Percentiles rank a stretch among this genome's conserved stretches.
Conservation (phyloP, 2,329 filamentous ascomycete genomes). For the Diaporthe vaccinii region DNA sequence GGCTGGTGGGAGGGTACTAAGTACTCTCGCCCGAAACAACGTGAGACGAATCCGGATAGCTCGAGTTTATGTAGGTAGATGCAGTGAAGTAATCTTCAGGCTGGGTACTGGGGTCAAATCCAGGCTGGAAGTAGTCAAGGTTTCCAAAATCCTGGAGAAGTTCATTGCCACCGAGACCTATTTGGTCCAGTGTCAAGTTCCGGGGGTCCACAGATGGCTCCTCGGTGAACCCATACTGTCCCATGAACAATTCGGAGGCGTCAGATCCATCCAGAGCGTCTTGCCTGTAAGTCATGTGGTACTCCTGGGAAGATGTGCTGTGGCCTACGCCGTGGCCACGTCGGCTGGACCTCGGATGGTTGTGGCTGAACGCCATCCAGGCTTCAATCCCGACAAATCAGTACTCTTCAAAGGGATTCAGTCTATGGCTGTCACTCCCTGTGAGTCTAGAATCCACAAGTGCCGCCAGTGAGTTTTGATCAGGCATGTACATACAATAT, state of each 20-base stretch:
- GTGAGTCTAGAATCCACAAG: slow-evolving; percentile 12
- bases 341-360: not conserved
- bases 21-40: not conserved
- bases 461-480: not conserved
- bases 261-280: not conserved
- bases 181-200: not conserved
- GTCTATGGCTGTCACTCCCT: not conserved
- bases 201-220: not conserved
- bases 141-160: not conserved
- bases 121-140: not conserved
- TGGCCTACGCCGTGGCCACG: not conserved
- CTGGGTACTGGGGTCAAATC: not conserved
- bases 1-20: slow-evolving; percentile 2
- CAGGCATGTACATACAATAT: slow-evolving; percentile 5
- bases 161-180: not conserved
- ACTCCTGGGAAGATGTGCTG: not conserved
- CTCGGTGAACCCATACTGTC: not conserved
- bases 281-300: not conserved
- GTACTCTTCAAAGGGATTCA: not conserved
- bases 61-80: not conserved
- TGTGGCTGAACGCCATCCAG: not conserved
- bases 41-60: not conserved
- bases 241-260: not conserved
- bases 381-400: not conserved
- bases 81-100: too few species aligned